Evolutionary conservation across 768 basidiomycete genomes (phyloP).

Genomic region (Mycena floridula): DNA sequence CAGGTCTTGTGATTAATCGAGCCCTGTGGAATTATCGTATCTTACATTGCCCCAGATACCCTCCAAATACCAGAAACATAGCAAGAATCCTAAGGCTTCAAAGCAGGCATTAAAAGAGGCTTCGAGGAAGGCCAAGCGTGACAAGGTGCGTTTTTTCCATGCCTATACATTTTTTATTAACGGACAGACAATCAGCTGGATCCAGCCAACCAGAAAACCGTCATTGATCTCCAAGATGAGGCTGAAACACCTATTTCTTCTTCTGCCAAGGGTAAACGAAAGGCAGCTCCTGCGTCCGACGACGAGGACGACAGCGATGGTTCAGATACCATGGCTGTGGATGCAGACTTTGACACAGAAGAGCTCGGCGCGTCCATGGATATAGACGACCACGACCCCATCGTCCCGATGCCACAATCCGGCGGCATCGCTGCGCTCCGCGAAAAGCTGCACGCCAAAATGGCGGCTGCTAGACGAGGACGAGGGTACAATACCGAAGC

Average conservation of each 20-base stretch:
- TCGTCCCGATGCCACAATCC: too few relatives aligned
- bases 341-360: constrained; percentile 32
- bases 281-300: constrained; percentile 24
- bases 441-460: too few relatives aligned
- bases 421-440: too few relatives aligned
- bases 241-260: constrained; percentile 18
- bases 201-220: constrained; percentile 78
- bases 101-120: constrained; percentile 88
- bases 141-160: constrained; percentile 52
- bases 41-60: constrained; percentile 31
- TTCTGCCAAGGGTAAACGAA: constrained; percentile 44
- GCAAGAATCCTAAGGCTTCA: constrained; percentile 76
- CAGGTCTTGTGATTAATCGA: constrained; percentile 44
- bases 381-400: constrained; percentile 22
- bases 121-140: constrained; percentile 80
- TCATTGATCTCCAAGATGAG: constrained; percentile 69
- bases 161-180: constrained; percentile 1
- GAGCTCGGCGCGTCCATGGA: constrained; percentile 19
- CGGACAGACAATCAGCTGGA: constrained; percentile 60
- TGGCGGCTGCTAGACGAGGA: constrained; percentile 57
- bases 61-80: constrained; percentile 80
- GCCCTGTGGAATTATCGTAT: too few relatives aligned
- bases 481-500: constrained; percentile 35
- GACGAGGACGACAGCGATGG: constrained; percentile 26
- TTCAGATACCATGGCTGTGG: constrained; percentile 26